Conservation (phyloP, 2,329 filamentous ascomycete genomes). For the Epichloe uncinata region DNA sequence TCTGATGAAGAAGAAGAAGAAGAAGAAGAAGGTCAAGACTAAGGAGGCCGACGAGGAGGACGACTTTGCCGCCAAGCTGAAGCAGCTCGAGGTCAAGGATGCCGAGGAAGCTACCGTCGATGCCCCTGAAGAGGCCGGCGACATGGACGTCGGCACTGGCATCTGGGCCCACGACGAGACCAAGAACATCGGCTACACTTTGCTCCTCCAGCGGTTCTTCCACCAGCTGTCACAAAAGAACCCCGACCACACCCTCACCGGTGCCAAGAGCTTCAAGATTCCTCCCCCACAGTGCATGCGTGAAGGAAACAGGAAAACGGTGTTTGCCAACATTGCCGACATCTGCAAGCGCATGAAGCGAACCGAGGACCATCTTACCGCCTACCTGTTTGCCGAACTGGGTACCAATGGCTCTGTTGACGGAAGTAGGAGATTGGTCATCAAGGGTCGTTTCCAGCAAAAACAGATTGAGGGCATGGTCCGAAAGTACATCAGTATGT, state of each 20-base stretch:
- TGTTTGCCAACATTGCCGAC: conserved; percentile 97
- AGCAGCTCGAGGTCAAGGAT: conserved; percentile 52
- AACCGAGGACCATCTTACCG: conserved; percentile 92
- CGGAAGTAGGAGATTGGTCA: conserved; percentile 82
- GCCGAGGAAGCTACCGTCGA: conserved; percentile 42
- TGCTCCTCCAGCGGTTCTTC: conserved; percentile 88
- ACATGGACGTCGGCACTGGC: conserved; percentile 77
- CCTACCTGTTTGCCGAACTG: conserved; percentile 95
- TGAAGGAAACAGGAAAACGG: conserved; percentile 99
- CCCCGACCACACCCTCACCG: conserved; percentile 82
- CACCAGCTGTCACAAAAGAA: conserved; percentile 88
- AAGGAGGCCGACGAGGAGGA: conserved; percentile 52
- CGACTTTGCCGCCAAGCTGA: conserved; percentile 46
- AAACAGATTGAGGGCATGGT: conserved; percentile 98
- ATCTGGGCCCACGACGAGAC: conserved; percentile 78
- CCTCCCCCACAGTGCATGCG: conserved; percentile 98
- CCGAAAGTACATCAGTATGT: conserved; percentile 83
- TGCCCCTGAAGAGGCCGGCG: conserved; percentile 47
- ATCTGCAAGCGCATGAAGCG: conserved; percentile 99
- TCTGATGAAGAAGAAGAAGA: conserved; percentile 83
- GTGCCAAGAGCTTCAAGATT: conserved; percentile 96
- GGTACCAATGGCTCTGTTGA: conserved; percentile 94
- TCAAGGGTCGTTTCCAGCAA: conserved; percentile 99
- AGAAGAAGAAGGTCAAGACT: conserved; percentile 59
- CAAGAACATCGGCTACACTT: conserved; percentile 67